These are phyloP conservation scores for Lanmaoa rubissima DNA, from an alignment of 768 basidiomycete species.

Conservation along the genomic window DNA sequence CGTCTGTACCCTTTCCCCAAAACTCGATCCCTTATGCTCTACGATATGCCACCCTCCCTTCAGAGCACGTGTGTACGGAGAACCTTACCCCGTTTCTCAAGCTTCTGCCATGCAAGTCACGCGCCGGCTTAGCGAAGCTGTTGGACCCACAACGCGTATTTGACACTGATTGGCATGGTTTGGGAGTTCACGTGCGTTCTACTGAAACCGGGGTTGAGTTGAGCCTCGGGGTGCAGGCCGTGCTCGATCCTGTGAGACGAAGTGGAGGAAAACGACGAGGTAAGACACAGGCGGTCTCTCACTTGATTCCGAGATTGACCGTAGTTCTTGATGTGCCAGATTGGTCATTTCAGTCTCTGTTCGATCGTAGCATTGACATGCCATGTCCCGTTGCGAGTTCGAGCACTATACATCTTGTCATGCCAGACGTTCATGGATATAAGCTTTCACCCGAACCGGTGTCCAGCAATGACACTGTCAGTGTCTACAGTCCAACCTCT, in stretches of 20 bases:
- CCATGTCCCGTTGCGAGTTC: conserved; percentile 69
- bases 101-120: conserved; percentile 88
- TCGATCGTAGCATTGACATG: conserved; percentile 60
- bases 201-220: conserved; percentile 60
- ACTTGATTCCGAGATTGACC: conserved; percentile 1
- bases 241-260: conserved; percentile 72
- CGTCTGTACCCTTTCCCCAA: conserved; percentile 46
- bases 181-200: conserved; percentile 77
- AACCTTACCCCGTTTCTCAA: conserved; percentile 96
- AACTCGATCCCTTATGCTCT: conserved; percentile 46
- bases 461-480: conserved; percentile 33
- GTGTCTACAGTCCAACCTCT: conserved; percentile 47
- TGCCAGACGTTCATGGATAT: conserved; percentile 44
- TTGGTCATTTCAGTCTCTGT: conserved; percentile 70
- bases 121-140: conserved; percentile 78
- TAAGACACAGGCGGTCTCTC: conserved; percentile 23
- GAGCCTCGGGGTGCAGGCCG: conserved; percentile 66
- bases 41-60: conserved; percentile 75
- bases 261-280: conserved; percentile 54
- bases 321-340: conserved; percentile 40
- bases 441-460: conserved; percentile 53
- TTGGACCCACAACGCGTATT: conserved; percentile 86
- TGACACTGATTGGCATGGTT: conserved; percentile 89
- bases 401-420: conserved; percentile 50
- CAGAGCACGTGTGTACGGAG: conserved; percentile 94